Conservation (phyloP, 768 basidiomycete genomes). For the Imleria badia region DNA sequence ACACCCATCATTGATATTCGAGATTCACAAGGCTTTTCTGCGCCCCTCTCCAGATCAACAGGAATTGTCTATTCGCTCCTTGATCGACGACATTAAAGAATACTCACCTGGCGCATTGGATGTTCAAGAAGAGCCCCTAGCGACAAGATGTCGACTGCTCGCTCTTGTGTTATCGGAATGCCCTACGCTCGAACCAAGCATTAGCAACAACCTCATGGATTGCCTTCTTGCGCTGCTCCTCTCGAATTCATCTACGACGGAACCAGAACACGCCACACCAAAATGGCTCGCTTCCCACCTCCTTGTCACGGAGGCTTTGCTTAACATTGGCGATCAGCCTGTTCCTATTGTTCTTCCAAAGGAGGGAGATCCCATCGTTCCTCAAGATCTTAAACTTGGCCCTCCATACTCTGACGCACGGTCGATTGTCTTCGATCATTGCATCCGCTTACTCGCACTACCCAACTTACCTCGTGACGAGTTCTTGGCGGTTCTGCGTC, state of each 20-base stretch:
- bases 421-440: slow-evolving; percentile 70
- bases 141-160: slow-evolving; percentile 81
- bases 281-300: slow-evolving; percentile 88
- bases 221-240: slow-evolving; percentile 64
- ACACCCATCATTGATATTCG: slow-evolving; percentile 85
- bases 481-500: slow-evolving; percentile 73
- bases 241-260: slow-evolving; percentile 50
- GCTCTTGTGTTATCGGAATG: slow-evolving; percentile 81
- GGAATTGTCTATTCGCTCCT: slow-evolving; percentile 61
- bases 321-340: slow-evolving; percentile 76
- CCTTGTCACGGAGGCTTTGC: slow-evolving; percentile 80
- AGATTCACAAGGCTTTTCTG: slow-evolving; percentile 80
- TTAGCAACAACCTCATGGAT: slow-evolving; percentile 64
- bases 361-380: slow-evolving; percentile 61
- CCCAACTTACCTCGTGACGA: slow-evolving; percentile 75
- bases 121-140: slow-evolving; percentile 71
- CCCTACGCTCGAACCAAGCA: slow-evolving; percentile 54
- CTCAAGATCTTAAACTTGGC: slow-evolving; percentile 55
- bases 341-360: slow-evolving; percentile 62
- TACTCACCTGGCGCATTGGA: slow-evolving; percentile 67
- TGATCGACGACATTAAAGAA: slow-evolving; percentile 75
- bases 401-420: slow-evolving; percentile 63
- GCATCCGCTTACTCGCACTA: slow-evolving; percentile 65
- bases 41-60: slow-evolving; percentile 59
- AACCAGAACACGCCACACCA: slow-evolving; percentile 59